phyloP scores from a whole-genome alignment of 768 basidiomycete genomes.

The Xerocomellus chrysenteron region DNA sequence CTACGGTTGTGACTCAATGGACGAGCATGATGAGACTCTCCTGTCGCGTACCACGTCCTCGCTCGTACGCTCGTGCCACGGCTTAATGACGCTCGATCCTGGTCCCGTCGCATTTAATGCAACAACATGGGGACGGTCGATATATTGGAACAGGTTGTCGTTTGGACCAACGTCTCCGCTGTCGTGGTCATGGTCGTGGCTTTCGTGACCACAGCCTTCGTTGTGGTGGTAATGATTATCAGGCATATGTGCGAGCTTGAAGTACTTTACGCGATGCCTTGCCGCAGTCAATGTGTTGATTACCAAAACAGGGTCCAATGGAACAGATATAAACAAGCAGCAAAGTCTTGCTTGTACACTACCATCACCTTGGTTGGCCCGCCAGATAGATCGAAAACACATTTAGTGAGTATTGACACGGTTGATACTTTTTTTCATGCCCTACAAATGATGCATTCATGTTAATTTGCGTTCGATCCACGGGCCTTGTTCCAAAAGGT shows the following conservation, averaged over 20 bases:
- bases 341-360: neutral
- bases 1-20: constrained; percentile 38
- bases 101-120: constrained; percentile 65
- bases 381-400: neutral
- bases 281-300: neutral
- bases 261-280: too few species aligned
- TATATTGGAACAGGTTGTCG: constrained; percentile 71
- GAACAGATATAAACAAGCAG: constrained; percentile 19
- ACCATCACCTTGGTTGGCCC: neutral
- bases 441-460: constrained; percentile 50
- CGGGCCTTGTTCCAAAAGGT: constrained; percentile 65
- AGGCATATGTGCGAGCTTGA: constrained; percentile 10
- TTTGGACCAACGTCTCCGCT: constrained; percentile 48
- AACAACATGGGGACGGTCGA: constrained; percentile 78
- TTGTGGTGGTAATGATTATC: constrained; percentile 42
- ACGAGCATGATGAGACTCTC: neutral
- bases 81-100: constrained; percentile 71
- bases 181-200: constrained; percentile 57
- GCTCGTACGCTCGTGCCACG: constrained; percentile 77
- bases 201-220: constrained; percentile 58
- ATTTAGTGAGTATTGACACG: constrained; percentile 13
- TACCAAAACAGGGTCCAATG: neutral
- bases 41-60: constrained; percentile 57
- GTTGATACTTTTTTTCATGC: constrained; percentile 10
- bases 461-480: constrained; percentile 91